phyloP scores from a whole-genome alignment of 352 stramenopile species.

The Pythium apleroticum region DNA sequence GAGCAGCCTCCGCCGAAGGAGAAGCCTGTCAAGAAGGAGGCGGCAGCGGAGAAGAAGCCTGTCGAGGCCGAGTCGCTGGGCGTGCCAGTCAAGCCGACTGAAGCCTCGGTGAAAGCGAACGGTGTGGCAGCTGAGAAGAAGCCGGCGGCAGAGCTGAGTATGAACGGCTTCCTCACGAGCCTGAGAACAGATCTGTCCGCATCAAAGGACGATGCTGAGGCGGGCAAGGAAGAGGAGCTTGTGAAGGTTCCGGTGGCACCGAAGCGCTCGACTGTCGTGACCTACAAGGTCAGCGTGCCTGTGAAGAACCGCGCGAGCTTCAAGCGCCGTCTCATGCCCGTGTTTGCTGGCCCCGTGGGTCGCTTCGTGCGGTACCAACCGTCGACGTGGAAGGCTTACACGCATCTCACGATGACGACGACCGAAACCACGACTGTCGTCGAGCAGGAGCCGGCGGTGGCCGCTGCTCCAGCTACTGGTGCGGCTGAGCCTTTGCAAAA shows the following conservation, averaged over 20 bases:
- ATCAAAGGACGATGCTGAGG: not conserved
- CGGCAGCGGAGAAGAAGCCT: not conserved
- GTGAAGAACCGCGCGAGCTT: slow-evolving; percentile 28
- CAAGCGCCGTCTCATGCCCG: slow-evolving; percentile 25
- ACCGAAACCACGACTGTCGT: slow-evolving; percentile 2
- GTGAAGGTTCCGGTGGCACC: slow-evolving; percentile 14
- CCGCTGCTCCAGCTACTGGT: too few relatives aligned
- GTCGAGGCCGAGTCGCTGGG: not conserved
- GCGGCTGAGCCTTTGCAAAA: not conserved
- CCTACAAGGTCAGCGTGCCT: slow-evolving; percentile 21
- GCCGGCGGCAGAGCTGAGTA: slow-evolving; percentile 39
- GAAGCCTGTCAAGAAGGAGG: slow-evolving; percentile 23
- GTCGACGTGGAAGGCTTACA: slow-evolving; percentile 18
- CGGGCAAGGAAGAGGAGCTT: slow-evolving; percentile 9
- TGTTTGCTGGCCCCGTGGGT: slow-evolving; percentile 21
- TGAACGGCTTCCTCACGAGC: slow-evolving; percentile 68
- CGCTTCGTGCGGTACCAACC: slow-evolving; percentile 39
- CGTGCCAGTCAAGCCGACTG: slow-evolving; percentile 2
- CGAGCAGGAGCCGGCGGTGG: not conserved
- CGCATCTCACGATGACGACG: slow-evolving; percentile 13
- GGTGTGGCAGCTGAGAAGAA: slow-evolving; percentile 2
- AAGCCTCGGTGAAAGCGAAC: not conserved
- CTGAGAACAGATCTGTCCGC: slow-evolving; percentile 39
- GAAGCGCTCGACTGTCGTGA: slow-evolving; percentile 13
- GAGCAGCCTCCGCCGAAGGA: slow-evolving; percentile 40